Conservation (phyloP, 176 grass and related monocot genomes). For the Aegilops umbellulata region DNA sequence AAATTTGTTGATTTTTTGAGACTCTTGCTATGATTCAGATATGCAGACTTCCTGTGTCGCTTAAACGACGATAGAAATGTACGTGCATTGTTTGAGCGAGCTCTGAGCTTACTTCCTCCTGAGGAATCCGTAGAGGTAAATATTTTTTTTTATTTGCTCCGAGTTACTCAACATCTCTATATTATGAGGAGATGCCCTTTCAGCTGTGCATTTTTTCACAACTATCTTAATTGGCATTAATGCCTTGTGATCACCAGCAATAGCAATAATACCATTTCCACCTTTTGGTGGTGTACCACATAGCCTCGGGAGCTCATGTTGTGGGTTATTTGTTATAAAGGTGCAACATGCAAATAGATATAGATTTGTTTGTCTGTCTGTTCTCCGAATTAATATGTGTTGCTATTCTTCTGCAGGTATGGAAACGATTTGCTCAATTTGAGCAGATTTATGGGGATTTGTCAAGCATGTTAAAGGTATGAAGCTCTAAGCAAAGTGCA, state of each 20-base stretch:
- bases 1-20: slow-evolving; percentile 16
- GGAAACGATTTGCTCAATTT: slow-evolving; percentile 84
- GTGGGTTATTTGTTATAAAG: slow-evolving; percentile 12
- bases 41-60: slow-evolving; percentile 84
- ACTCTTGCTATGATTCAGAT: slow-evolving; percentile 56
- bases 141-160: neutral
- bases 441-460: slow-evolving; percentile 89
- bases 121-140: slow-evolving; percentile 88
- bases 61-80: slow-evolving; percentile 99
- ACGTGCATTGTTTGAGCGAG: slow-evolving; percentile 92
- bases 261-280: slow-evolving; percentile 13
- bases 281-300: neutral
- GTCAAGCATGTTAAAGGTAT: slow-evolving; percentile 93
- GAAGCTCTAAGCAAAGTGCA: neutral
- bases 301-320: neutral
- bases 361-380: slow-evolving; percentile 24
- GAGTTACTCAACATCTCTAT: neutral
- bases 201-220: slow-evolving; percentile 9
- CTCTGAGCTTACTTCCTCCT: slow-evolving; percentile 85
- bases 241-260: neutral
- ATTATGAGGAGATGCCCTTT: slow-evolving; percentile 10
- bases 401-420: slow-evolving; percentile 60
- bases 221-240: neutral
- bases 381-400: slow-evolving; percentile 34
- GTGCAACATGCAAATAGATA: slow-evolving; percentile 19